Base-by-base conservation (phyloP, 2,329 filamentous ascomycete genomes). In the Allantophomopsis lycopodina region DNA sequence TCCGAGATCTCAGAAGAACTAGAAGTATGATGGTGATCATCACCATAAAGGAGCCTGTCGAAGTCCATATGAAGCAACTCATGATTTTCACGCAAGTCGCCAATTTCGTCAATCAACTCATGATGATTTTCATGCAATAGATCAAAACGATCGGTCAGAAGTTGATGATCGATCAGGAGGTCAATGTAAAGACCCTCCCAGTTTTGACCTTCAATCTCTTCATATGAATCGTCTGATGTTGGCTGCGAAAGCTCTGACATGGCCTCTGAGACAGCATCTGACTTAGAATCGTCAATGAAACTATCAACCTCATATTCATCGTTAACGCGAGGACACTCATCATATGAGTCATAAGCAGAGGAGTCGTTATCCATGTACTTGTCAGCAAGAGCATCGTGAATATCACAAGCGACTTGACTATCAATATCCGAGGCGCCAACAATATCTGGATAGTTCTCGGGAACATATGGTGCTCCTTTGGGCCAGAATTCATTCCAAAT, bases 231-330 rank as follows among this genome's bases (percentile, higher is more conserved):
- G 23, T 28, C 23, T 12, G 23, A 14, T 34, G 10, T 12, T 34
- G 12, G 10, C 12, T 15, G 10, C 12, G 32, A 10, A 34, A 15
- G 7, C 6, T 15, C 7, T 12, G 16, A 15, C 12, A 5, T 5
- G 15, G 16, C 10, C 32, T 34, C 16, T 13, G 32, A 17, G 12
- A 11, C n/a, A 17, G 32, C n/a, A 15, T 34, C 23, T 8, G 23
- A 28, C 7, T 34, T 13, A 14, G 21, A 17, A 20, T 38, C 36
- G 20, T 38, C 23, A 38, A 38, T 30, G 28, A 38, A 38, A 23
- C 36, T 38, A 32, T 38, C 17, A 18, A 32, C 20, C 14, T 38
- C 36, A 18, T 38, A 38, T n/a, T 32, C 23, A 7, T 38, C 36
- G 14, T 23, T 4, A 14, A 34, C 12, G 11, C 11, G 23, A 28